Evolutionary conservation across 2,329 filamentous ascomycete genomes (phyloP), one percentile per base, ranked within the genome.

Genomic region (Gnomoniopsis sp.): DNA sequence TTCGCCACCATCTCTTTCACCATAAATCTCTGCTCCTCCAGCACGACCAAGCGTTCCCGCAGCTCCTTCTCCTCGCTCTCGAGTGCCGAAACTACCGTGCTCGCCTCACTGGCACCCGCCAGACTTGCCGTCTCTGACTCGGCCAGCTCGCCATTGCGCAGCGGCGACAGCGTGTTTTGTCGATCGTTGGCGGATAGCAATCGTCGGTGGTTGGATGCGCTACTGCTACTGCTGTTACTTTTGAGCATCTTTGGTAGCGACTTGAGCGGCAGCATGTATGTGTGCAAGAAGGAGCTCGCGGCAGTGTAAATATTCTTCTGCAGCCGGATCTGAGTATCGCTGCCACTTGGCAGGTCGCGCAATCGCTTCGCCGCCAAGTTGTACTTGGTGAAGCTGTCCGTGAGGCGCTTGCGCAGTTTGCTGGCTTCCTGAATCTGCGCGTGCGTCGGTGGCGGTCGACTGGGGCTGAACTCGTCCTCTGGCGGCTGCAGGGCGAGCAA

Each of bases 1-100:
- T 88, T 85, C 8, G 84, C 84, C 48, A 96, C 85, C 91, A 96
- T 96, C 65, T 90, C 87, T 41, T 87, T 85, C 0, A 97, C 91
- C 74, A 96, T 86, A 73, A 96, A 96, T 63, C 87, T 88, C 71
- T 97, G 93, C 74, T 97, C 93, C 71, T 96, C 91, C 1, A 97
- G 79, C 7, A 97, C 88, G 33, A 95, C 89, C 14, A 96, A 76
- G 3, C 86, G 80, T 67, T 96, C 92, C 17, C 89, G 84, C 1
- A 96, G 76, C 21, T 90, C 85, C 70, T 91, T 93, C 71, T 96
- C 92, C 69, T 96, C 91, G 0, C 83, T 84, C 72, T 96, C 92
- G 4, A 96, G 74, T 36, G 79, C 76, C 11, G 80, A 83, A 1
- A 83, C 76, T 1, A 77, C 76, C 15, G 80, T 84, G 68, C 80